A percentile compares a stretch with the other conserved stretches of the same genome.
Evolutionary conservation across 192 early-diverging fungal genomes (phyloP).

Genomic region (Bifiguratus adelaidae): DNA sequence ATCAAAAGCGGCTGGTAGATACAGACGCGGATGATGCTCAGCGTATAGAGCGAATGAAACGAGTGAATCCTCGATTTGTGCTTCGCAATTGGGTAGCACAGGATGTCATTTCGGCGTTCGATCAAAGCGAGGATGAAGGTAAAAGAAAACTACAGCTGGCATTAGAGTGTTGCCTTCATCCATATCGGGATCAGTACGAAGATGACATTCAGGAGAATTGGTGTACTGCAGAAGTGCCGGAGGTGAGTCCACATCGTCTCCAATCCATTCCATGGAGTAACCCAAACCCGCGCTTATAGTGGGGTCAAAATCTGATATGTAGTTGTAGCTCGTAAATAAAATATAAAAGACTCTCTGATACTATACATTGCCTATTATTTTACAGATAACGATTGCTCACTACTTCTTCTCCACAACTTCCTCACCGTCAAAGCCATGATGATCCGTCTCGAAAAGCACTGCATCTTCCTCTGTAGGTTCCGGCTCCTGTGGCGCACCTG

Average conservation of each 20-base stretch:
- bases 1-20: conserved; percentile 40
- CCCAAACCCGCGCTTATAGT: conserved; percentile 26
- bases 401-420: too few relatives aligned
- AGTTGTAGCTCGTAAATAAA: conserved; percentile 58
- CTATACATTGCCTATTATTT: too few relatives aligned
- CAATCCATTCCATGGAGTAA: conserved; percentile 10
- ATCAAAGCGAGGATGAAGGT: conserved; percentile 24
- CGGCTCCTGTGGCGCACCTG: too few relatives aligned
- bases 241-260: conserved; percentile 14
- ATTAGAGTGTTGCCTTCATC: conserved; percentile 40
- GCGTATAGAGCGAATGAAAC: conserved; percentile 46
- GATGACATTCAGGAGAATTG: conserved; percentile 1
- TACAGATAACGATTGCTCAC: too few relatives aligned
- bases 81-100: conserved; percentile 74
- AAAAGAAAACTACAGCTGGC: conserved; percentile 24
- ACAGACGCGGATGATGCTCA: conserved; percentile 15
- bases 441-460: too few relatives aligned
- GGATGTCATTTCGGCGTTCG: conserved; percentile 41
- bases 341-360: too few relatives aligned
- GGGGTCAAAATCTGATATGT: conserved; percentile 57
- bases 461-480: too few relatives aligned
- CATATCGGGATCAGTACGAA: conserved; percentile 34
- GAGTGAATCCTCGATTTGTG: conserved; percentile 64
- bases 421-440: too few relatives aligned
- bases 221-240: conserved; percentile 21